phyloP scores from a whole-genome alignment of 2,329 filamentous ascomycete genomes.

The Pseudogymnoascus sp. region DNA sequence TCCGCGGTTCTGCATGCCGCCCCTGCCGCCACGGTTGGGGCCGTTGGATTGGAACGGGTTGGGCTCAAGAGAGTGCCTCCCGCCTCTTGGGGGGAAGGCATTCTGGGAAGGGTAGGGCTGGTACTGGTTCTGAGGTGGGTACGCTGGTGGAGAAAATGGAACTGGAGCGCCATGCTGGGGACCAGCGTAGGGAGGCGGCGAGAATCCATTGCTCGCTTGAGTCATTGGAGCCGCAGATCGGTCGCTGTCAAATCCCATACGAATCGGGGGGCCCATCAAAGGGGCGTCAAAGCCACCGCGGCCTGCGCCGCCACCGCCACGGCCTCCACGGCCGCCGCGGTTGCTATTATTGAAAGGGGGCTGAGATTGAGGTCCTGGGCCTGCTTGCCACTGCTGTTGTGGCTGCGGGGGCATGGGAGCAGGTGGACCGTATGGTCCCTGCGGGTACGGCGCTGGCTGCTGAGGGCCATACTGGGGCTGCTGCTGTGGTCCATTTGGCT shows the following conservation, averaged over 20 bases:
- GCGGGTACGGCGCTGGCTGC: conserved; percentile 24
- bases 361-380: conserved; percentile 22
- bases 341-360: conserved; percentile 32
- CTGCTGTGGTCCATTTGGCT: conserved; percentile 24
- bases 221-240: conserved; percentile 32
- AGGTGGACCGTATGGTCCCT: conserved; percentile 29
- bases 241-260: conserved; percentile 45
- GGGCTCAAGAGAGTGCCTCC: conserved; percentile 28
- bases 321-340: conserved; percentile 23
- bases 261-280: conserved; percentile 47
- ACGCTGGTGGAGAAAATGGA: conserved; percentile 21
- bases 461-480: conserved; percentile 32
- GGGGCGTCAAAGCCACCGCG: conserved; percentile 36
- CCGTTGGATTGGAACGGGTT: conserved; percentile 29
- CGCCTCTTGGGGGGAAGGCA: conserved; percentile 24
- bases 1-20: conserved; percentile 30
- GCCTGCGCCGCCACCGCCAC: conserved; percentile 30
- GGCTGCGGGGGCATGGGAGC: conserved; percentile 27
- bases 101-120: conserved; percentile 33
- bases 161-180: conserved; percentile 24
- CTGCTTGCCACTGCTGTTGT: conserved; percentile 35
- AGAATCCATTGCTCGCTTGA: conserved; percentile 38
- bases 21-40: conserved; percentile 33
- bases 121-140: conserved; percentile 24
- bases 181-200: conserved; percentile 28